Conservation (phyloP, 140 eudicot genomes). For the Flaveria floridana region DNA sequence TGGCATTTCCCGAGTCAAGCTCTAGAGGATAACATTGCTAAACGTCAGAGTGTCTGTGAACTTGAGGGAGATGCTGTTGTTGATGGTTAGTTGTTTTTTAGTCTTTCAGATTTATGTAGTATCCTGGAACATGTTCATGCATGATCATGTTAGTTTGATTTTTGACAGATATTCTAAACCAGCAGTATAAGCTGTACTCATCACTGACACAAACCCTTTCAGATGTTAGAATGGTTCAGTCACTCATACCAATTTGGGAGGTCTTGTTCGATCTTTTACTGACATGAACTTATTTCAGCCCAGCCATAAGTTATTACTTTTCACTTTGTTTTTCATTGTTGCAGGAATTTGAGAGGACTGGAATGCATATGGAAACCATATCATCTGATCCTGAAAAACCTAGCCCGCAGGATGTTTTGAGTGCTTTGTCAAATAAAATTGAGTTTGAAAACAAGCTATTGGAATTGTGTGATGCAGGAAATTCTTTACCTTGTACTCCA, state of each 20-base stretch:
- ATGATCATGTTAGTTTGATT: slow-evolving; percentile 19
- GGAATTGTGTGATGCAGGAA: slow-evolving; percentile 46
- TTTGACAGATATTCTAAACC: slow-evolving; percentile 77
- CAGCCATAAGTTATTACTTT: slow-evolving; percentile 15
- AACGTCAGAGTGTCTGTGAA: slow-evolving; percentile 83
- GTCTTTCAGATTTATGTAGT: slow-evolving; percentile 1
- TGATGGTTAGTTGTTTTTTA: slow-evolving; percentile 57
- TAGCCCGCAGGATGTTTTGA: slow-evolving; percentile 56
- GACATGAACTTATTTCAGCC: neutral
- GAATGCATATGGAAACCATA: slow-evolving; percentile 51
- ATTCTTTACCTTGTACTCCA: slow-evolving; percentile 35
- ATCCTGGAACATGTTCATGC: slow-evolving; percentile 6
- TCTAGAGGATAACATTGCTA: slow-evolving; percentile 32
- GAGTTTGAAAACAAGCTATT: slow-evolving; percentile 48
- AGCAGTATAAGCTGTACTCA: slow-evolving; percentile 52
- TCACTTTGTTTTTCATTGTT: slow-evolving; percentile 23
- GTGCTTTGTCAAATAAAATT: slow-evolving; percentile 44
- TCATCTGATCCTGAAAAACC: slow-evolving; percentile 74
- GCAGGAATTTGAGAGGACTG: slow-evolving; percentile 76
- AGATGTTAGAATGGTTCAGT: slow-evolving; percentile 90
- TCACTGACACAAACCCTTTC: slow-evolving; percentile 76
- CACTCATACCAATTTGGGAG: slow-evolving; percentile 99
- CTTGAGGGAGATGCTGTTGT: slow-evolving; percentile 90
- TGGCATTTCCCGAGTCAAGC: slow-evolving; percentile 59
- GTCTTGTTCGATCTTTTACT: slow-evolving; percentile 42